Evolutionary conservation across 2,329 filamentous ascomycete genomes (phyloP), one percentile per base, ranked within the genome.

Genomic region (Nemania sp.): DNA sequence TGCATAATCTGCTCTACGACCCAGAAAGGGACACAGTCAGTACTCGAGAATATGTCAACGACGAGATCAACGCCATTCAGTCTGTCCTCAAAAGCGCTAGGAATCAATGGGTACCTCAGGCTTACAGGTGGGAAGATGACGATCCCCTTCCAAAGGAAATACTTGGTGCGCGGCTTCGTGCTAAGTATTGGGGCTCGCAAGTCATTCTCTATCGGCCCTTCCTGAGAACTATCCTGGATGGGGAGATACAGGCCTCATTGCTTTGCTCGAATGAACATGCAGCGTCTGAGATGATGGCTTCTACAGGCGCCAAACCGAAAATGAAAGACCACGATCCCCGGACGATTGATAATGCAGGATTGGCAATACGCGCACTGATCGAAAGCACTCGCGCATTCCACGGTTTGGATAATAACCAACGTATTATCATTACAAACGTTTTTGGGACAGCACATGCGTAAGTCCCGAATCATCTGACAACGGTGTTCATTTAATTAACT

Each of bases 391-490:
- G 89, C 62, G 93, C 94, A 0, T 97, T 98, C 77, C 85, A 91
- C 70, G 84, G 85, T 1, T 84, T 92, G 27, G 83, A 87, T 18
- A 80, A 82, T n/a, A 80, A 78, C 27, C 82, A 87, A 69, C 88
- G 93, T 32, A 88, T 92, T 8, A 91, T 98, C 59, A 90, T 98
- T 63, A 98, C 95, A n/a, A 98, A 98, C 75, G 90, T 97, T 26
- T 97, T 97, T 80, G 94, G 95, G 60, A 98, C 95, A 20, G 92
- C 94, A 70, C 95, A 98, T 85, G 94, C 95, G 93, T 97, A 92
- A 88, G 93, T 89, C 67, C 29, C 35, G 64, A 52, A n/a, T 55
- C 24, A 24, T 49, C 18, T 6, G 8, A 2, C 27, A n/a, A 15
- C 45, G 10, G 56, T 57, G 5, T 41, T 26, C 5, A 62, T 38